phyloP scores from a whole-genome alignment of 495 filamentous ascomycete genomes.

The Bombardia bombarda region DNA sequence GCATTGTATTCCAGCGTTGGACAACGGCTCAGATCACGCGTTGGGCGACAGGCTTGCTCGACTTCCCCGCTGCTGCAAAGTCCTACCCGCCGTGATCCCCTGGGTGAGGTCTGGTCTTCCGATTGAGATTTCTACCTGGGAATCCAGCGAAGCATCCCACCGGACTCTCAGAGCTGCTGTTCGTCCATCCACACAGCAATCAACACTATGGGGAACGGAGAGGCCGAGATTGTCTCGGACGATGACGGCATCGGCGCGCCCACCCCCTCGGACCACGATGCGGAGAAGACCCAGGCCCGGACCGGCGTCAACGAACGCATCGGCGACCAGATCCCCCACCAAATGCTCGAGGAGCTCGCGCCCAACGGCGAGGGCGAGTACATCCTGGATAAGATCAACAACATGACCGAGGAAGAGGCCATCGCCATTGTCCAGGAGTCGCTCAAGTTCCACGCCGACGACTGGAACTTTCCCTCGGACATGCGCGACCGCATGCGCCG shows the following conservation, averaged over 20 bases:
- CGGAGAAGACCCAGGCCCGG: constrained; percentile 16
- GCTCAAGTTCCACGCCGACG: constrained; percentile 24
- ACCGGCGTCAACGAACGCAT: constrained; percentile 4
- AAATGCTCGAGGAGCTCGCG: constrained; percentile 27
- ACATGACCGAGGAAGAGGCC: constrained; percentile 29
- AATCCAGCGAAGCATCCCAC: background rate
- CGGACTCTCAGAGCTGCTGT: background rate
- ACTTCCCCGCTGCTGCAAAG: background rate
- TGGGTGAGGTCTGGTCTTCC: no score
- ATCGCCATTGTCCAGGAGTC: constrained; percentile 23
- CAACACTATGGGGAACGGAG: constrained; percentile 8
- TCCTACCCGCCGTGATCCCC: background rate
- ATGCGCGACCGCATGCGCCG: constrained; percentile 25
- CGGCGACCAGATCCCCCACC: constrained; percentile 26
- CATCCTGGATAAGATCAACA: constrained; percentile 30
- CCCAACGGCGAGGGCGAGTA: constrained; percentile 31
- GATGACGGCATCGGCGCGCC: constrained; percentile 5
- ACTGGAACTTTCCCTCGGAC: constrained; percentile 31
- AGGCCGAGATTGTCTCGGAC: constrained; percentile 9
- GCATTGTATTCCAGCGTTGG: no score
- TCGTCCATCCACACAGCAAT: background rate
- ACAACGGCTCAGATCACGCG: no score
- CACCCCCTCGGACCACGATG: constrained; percentile 12
- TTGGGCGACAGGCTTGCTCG: no score
- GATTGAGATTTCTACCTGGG: background rate